Percentiles rank a stretch among this genome's conserved stretches.
Conservation (phyloP, 2,329 filamentous ascomycete genomes). For the Fusarium guadeloupense region DNA sequence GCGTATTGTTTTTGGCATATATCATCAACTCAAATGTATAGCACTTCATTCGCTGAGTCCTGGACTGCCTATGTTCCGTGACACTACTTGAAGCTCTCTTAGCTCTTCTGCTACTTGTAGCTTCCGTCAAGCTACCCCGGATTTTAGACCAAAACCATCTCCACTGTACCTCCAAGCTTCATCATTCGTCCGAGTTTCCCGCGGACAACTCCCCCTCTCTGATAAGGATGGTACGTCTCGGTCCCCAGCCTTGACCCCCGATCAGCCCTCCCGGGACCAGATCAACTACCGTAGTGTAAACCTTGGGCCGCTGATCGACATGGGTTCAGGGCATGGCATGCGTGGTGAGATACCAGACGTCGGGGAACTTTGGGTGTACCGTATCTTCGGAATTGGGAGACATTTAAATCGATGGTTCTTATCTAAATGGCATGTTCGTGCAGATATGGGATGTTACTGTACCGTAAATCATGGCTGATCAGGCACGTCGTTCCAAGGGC, state of each 20-base stretch:
- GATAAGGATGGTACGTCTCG: slow-evolving; percentile 26
- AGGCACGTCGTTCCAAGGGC: slow-evolving; percentile 10
- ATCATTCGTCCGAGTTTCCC: slow-evolving; percentile 24
- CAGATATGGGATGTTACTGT: not conserved
- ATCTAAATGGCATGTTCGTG: slow-evolving; percentile 21
- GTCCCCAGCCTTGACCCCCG: slow-evolving; percentile 22
- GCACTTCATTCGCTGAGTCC: not conserved
- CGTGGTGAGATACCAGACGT: slow-evolving; percentile 34
- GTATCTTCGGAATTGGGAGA: not conserved
- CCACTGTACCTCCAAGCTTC: not conserved
- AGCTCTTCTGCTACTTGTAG: slow-evolving; percentile 1
- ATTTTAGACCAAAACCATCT: slow-evolving; percentile 9
- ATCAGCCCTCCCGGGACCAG: slow-evolving; percentile 20
- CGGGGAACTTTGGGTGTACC: slow-evolving; percentile 7
- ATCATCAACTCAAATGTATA: not conserved
- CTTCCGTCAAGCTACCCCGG: slow-evolving; percentile 25
- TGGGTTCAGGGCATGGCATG: slow-evolving; percentile 9
- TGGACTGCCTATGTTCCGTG: not conserved
- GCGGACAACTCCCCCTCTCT: slow-evolving; percentile 30
- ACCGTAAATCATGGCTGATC: slow-evolving; percentile 20
- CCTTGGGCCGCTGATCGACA: slow-evolving; percentile 16
- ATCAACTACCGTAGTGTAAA: slow-evolving; percentile 33
- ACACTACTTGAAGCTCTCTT: slow-evolving; percentile 2
- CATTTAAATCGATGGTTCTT: not conserved
- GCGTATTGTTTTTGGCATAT: not conserved